phyloP scores from a whole-genome alignment of 2,329 filamentous ascomycete genomes.

The Epichloe gansuensis region DNA sequence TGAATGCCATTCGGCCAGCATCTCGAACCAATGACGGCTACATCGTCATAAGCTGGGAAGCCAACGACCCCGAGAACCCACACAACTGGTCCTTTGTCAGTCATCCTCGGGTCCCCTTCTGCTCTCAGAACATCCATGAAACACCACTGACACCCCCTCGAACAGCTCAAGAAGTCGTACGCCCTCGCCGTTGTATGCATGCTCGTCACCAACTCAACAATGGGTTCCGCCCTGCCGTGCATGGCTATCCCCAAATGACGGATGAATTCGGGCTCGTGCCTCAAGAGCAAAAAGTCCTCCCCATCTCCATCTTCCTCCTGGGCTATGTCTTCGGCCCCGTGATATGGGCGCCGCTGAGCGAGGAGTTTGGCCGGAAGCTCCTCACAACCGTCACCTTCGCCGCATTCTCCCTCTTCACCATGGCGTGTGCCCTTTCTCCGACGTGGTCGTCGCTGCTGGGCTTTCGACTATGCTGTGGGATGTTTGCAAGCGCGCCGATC shows the following conservation, averaged over 20 bases:
- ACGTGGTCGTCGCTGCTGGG: constrained; percentile 40
- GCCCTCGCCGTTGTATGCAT: constrained; percentile 44
- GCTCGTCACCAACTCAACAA: constrained; percentile 55
- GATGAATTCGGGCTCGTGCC: constrained; percentile 43
- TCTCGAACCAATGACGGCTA: constrained; percentile 20
- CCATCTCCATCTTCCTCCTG: constrained; percentile 51
- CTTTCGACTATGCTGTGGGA: constrained; percentile 41
- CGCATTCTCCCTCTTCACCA: constrained; percentile 37
- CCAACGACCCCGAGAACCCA: constrained; percentile 38
- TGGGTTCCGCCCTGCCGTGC: constrained; percentile 52
- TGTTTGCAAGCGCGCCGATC: constrained; percentile 46
- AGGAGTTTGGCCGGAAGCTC: constrained; percentile 47
- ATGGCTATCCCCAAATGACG: constrained; percentile 47
- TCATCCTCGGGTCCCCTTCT: not conserved
- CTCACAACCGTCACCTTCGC: constrained; percentile 33
- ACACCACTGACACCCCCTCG: not conserved
- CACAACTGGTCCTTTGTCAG: constrained; percentile 36
- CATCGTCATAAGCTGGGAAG: constrained; percentile 32
- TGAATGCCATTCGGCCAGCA: constrained; percentile 22
- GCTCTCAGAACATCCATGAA: not conserved
- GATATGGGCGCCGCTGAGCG: constrained; percentile 53
- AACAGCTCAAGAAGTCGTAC: constrained; percentile 39
- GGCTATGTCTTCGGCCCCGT: constrained; percentile 51
- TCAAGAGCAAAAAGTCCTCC: constrained; percentile 35
- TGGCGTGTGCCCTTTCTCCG: constrained; percentile 44